Evolutionary conservation across 305 asterid genomes (phyloP), one percentile per base, ranked within the genome.

Genomic region (Fraxinus nigra): DNA sequence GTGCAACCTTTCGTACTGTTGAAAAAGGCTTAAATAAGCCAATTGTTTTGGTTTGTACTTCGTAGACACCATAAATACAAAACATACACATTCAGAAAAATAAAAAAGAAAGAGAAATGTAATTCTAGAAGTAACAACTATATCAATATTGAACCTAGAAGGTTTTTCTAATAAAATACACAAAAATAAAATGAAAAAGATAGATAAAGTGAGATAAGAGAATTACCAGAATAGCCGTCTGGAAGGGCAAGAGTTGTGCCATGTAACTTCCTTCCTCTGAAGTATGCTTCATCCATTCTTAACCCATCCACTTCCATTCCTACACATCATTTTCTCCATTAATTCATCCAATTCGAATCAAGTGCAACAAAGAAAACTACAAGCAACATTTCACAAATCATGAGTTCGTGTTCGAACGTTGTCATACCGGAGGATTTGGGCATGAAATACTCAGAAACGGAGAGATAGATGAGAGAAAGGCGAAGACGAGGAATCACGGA

Each of bases 211-310:
- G 43, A 76, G 81, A 9, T 4, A 59, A 11, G 34, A 65, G 18
- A 54, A 38, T 77, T 88, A 92, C 97, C 98, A 79, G 95, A 92
- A 84, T 91, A 92, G 34, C 95, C 95, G 75, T 85, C 83, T 9
- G 99, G 97, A 79, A 94, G 79, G 61, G 89, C 78, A 79, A 94
- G 32, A 6, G 97, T 89, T 26, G 98, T 89, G 76, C 98, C 99
- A 34, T 91, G 93, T 78, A 94, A 88, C 73, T 91, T 93, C 89
- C 97, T 92, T 77, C 99, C 99, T 87, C 99, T 85, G 82, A 95
- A 93, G 79, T 91, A 86, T 32, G 97, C 97, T 88, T 95, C 98
- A 86, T 95, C 98, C 83, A 94, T 89, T 78, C 73, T 84, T 37
- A 95, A 81, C 76, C 97, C 98, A 84, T 95, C 98, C 86, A 92